These are phyloP conservation scores for Alectoria sarmentosa DNA, from an alignment of 495 filamentous ascomycete genomes.

Conservation along the genomic window DNA sequence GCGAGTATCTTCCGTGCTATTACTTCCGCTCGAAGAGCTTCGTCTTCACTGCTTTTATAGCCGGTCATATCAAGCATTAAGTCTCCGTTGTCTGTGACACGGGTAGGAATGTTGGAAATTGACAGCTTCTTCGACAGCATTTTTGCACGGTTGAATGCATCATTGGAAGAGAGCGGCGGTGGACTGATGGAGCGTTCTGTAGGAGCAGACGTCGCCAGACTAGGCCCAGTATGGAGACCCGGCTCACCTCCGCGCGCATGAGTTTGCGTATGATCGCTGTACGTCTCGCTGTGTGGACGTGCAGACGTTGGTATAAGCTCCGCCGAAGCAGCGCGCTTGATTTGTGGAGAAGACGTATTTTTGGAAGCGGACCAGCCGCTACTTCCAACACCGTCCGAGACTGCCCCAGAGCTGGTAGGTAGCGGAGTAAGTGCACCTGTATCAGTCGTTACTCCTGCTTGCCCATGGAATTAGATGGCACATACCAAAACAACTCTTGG, in stretches of 20 bases:
- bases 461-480: background rate
- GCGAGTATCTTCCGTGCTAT: conserved; percentile 92
- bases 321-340: conserved; percentile 47
- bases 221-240: conserved; percentile 29
- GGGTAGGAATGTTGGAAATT: conserved; percentile 82
- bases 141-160: conserved; percentile 77
- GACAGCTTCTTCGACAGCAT: conserved; percentile 82
- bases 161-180: conserved; percentile 62
- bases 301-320: conserved; percentile 34
- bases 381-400: conserved; percentile 33
- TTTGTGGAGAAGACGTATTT: conserved; percentile 32
- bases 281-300: conserved; percentile 7
- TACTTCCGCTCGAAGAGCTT: conserved; percentile 82
- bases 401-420: conserved; percentile 52
- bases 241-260: conserved; percentile 31
- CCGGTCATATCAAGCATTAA: conserved; percentile 98
- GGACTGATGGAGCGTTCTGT: conserved; percentile 64
- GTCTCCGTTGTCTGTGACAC: conserved; percentile 89
- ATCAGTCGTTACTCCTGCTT: conserved; percentile 1
- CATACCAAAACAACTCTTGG: conserved; percentile 46
- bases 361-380: conserved; percentile 34
- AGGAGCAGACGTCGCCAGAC: conserved; percentile 17
- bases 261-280: conserved; percentile 16
- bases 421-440: conserved; percentile 57
- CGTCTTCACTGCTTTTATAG: conserved; percentile 88